phyloP scores from a whole-genome alignment of 768 basidiomycete species.

The Punctularia strigosozonata region DNA sequence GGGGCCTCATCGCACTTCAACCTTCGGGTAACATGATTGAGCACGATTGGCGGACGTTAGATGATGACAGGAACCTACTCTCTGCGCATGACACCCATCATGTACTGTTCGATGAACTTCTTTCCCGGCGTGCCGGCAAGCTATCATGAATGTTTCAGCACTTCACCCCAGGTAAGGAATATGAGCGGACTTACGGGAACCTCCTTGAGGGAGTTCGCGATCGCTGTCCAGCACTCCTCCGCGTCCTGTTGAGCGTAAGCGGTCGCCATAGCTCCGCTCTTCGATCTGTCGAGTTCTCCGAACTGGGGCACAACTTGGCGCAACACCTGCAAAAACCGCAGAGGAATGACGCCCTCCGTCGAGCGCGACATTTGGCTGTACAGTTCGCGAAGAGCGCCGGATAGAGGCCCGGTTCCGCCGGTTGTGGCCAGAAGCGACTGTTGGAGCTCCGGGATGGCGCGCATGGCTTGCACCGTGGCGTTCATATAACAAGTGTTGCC shows the following conservation, averaged over 20 bases:
- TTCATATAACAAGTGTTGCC: slow-evolving; percentile 99
- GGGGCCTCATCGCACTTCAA: slow-evolving; percentile 73
- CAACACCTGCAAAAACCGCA: slow-evolving; percentile 54
- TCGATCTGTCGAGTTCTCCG: slow-evolving; percentile 46
- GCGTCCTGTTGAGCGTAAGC: slow-evolving; percentile 90
- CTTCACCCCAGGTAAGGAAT: no score
- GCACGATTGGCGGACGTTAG: not conserved
- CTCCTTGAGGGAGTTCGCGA: slow-evolving; percentile 63
- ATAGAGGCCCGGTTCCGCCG: slow-evolving; percentile 29
- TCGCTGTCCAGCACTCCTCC: slow-evolving; percentile 79
- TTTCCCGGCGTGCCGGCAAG: slow-evolving; percentile 20
- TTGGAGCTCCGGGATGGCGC: slow-evolving; percentile 84
- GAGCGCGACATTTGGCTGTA: slow-evolving; percentile 67
- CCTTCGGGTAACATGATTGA: slow-evolving; percentile 27
- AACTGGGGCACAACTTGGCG: slow-evolving; percentile 85
- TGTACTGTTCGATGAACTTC: slow-evolving; percentile 69
- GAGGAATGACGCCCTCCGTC: slow-evolving; percentile 64
- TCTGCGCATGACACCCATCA: slow-evolving; percentile 69
- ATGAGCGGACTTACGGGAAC: slow-evolving; percentile 34
- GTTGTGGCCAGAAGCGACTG: slow-evolving; percentile 27
- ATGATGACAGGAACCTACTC: slow-evolving; percentile 30
- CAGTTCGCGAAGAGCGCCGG: slow-evolving; percentile 50
- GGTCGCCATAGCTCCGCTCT: slow-evolving; percentile 21
- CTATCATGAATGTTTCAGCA: no score
- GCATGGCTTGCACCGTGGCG: slow-evolving; percentile 86